These are phyloP conservation scores for Acacia pycnantha DNA, from an alignment of 331 rosid species.

Conservation along the genomic window DNA sequence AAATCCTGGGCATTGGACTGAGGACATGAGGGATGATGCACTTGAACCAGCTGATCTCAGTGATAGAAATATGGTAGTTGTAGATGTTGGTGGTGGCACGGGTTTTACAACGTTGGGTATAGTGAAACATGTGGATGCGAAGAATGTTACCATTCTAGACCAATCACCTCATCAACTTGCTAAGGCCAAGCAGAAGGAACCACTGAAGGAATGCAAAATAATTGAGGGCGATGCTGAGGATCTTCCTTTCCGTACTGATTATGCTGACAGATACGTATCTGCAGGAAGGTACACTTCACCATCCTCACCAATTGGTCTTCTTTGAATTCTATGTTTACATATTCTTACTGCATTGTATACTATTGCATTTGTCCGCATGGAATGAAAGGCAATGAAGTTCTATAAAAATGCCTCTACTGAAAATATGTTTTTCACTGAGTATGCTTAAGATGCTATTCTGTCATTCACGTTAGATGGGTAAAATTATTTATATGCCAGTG, in stretches of 20 bases:
- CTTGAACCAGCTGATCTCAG: conserved; percentile 67
- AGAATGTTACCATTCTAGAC: conserved; percentile 66
- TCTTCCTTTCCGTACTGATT: conserved; percentile 65
- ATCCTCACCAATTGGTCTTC: neutral
- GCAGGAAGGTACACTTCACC: conserved; percentile 55
- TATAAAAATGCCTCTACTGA: neutral
- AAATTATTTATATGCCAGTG: neutral
- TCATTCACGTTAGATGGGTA: neutral
- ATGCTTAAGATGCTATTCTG: neutral
- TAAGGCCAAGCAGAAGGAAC: conserved; percentile 67
- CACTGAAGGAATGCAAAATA: conserved; percentile 65
- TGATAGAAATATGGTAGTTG: conserved; percentile 56
- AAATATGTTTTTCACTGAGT: neutral
- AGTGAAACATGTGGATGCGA: conserved; percentile 67
- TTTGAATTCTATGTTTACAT: neutral
- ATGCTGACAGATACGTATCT: conserved; percentile 65
- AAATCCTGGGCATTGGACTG: conserved; percentile 71
- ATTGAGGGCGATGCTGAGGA: conserved; percentile 73
- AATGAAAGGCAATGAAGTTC: neutral
- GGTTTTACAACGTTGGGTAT: conserved; percentile 69
- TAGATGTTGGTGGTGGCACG: conserved; percentile 75
- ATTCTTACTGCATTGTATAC: neutral
- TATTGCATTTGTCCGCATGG: too few species aligned
- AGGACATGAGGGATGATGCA: conserved; percentile 77
- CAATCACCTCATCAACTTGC: conserved; percentile 76